phyloP scores from a whole-genome alignment of 495 filamentous ascomycete species.

The Daldinia grandis region DNA sequence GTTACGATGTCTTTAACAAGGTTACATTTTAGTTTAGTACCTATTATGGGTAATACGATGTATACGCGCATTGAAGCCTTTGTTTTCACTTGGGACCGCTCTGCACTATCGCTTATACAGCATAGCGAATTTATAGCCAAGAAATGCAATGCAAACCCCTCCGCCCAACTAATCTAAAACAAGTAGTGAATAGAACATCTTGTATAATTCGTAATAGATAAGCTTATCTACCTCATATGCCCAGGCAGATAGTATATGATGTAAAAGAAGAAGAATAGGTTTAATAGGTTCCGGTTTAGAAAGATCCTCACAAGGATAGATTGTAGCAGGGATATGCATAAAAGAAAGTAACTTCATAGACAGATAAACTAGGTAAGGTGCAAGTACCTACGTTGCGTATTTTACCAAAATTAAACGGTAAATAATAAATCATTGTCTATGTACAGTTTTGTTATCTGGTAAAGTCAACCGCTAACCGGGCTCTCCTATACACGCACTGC shows the following conservation, averaged over 20 bases:
- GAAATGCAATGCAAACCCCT: background rate
- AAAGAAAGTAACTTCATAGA: background rate
- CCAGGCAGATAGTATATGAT: background rate
- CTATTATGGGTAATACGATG: background rate
- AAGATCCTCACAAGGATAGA: background rate
- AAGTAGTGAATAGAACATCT: background rate
- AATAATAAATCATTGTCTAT: background rate
- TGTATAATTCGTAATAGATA: background rate
- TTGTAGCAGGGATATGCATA: background rate
- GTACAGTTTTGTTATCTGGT: background rate
- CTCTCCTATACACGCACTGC: background rate
- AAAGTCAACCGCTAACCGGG: background rate
- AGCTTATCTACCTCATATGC: background rate
- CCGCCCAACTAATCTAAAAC: background rate
- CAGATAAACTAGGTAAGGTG: background rate
- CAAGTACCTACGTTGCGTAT: background rate
- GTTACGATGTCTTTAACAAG: background rate
- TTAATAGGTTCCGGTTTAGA: background rate
- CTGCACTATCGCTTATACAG: background rate
- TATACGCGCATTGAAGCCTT: background rate
- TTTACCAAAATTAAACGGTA: background rate
- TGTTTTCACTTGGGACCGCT: background rate
- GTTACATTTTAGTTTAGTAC: background rate
- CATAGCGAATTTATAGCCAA: background rate
- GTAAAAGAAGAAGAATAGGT: background rate